Base-by-base conservation (phyloP, 805 yeast species). In the Osmozyma mogii region DNA sequence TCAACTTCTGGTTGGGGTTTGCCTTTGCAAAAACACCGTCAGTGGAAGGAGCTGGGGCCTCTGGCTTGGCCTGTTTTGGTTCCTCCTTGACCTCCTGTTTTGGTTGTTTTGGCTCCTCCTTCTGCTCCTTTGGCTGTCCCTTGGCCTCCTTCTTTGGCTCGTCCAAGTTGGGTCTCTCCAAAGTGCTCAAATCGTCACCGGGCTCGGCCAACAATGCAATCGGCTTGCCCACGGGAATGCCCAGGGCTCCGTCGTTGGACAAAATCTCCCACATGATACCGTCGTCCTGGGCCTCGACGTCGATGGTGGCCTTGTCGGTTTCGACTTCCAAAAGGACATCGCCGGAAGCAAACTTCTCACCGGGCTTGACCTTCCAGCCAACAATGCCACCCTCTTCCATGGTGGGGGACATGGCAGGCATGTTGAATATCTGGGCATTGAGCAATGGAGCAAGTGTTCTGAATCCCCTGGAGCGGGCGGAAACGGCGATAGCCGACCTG, bases 321-420 rank as follows among this genome's bases (percentile, higher is more conserved):
- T 83, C 94, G n/a, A 83, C 82, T 47, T 82, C 92, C 23, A 83
- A 51, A 20, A 83, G 53, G 4, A 78, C 81, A 43, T 92, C 97
- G 14, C 98, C 98, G 6, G 94, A 71, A 18, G 63, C 49, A 57
- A 81, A 89, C 4, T 65, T 32, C 4, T 84, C 92, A 17, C 80
- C 80, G 21, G 56, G 37, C 54, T 87, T 78, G 47, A 78, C 67
- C 52, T 84, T 83, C 98, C 98, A 89, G 31, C 75, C 68, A 9
- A 85, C 84, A 40, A 89, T 72, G 5, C 95, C 96, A 23, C 98
- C 98, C 51, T 78, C 84, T 17, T 87, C 85, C 98, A 89, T 89
- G 5, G 98, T 89, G 24, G 98, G 98, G 4, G 96, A 88, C 96
- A 89, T 84, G 15, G 98, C 96, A 4, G 98, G 98, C 97, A 89